Conservation (phyloP, 441 rosid species). For the Eruca vesicaria region DNA sequence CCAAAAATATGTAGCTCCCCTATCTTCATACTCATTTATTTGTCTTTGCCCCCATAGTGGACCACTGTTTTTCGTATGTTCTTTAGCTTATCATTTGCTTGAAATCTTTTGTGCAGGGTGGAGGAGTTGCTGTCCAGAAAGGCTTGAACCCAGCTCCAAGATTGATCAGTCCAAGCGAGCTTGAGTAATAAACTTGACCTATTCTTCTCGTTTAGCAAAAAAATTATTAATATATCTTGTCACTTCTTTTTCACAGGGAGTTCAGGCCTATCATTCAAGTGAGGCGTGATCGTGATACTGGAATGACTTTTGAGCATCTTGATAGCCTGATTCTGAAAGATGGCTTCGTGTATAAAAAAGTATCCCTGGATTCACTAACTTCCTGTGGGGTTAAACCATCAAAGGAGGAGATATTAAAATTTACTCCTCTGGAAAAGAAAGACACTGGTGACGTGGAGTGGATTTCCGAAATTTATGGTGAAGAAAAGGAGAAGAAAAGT, state of each 20-base stretch:
- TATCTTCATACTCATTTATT: conserved; percentile 11
- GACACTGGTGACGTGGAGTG: conserved; percentile 75
- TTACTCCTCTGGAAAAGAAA: conserved; percentile 57
- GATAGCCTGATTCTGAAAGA: conserved; percentile 89
- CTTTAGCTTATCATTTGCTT: background rate
- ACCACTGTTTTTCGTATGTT: background rate
- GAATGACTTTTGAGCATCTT: conserved; percentile 60
- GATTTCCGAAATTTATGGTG: conserved; percentile 89
- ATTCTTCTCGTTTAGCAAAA: conserved; percentile 11
- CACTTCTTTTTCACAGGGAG: conserved; percentile 50
- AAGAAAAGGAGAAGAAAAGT: conserved; percentile 53
- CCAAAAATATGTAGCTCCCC: conserved; percentile 66
- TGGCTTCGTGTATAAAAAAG: conserved; percentile 77
- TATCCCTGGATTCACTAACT: conserved; percentile 72
- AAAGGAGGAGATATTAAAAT: conserved; percentile 80
- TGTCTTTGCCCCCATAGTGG: background rate
- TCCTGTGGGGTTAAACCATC: conserved; percentile 70
- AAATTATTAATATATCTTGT: background rate
- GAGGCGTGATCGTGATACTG: conserved; percentile 88
- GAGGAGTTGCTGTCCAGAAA: conserved; percentile 59
- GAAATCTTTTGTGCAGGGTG: conserved; percentile 60
- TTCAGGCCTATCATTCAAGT: conserved; percentile 77
- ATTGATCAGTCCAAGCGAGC: conserved; percentile 86
- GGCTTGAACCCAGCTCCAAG: conserved; percentile 71
- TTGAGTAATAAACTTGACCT: conserved; percentile 58